Conservation (phyloP, 805 yeast species). For the Sungouiella blattae region DNA sequence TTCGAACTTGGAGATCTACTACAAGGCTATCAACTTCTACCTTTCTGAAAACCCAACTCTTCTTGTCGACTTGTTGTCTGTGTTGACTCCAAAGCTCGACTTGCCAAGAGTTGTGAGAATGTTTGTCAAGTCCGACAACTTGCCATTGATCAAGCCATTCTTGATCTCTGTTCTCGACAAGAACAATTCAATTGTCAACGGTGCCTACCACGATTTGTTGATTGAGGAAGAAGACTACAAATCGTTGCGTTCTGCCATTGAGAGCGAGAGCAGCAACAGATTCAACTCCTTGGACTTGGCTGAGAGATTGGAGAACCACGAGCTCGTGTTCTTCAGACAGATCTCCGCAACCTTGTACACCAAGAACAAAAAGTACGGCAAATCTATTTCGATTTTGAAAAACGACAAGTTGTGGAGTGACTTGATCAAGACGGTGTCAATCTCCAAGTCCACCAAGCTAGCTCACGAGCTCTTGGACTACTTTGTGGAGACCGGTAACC, state of each 20-base stretch:
- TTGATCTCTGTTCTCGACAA: slow-evolving; percentile 85
- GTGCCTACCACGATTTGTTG: slow-evolving; percentile 91
- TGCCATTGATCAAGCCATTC: slow-evolving; percentile 95
- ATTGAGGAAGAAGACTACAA: slow-evolving; percentile 96
- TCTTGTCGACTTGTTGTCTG: slow-evolving; percentile 80
- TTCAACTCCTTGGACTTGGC: slow-evolving; percentile 93
- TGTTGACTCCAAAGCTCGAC: slow-evolving; percentile 83
- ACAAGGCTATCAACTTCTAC: slow-evolving; percentile 95
- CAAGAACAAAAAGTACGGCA: slow-evolving; percentile 89
- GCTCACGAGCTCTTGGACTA: slow-evolving; percentile 86
- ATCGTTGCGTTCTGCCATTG: slow-evolving; percentile 82
- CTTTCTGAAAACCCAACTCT: slow-evolving; percentile 88
- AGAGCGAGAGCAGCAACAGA: slow-evolving; percentile 71
- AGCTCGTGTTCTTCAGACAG: slow-evolving; percentile 88
- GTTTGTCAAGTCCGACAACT: slow-evolving; percentile 91
- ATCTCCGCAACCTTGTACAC: slow-evolving; percentile 92
- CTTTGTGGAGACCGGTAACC: slow-evolving; percentile 95
- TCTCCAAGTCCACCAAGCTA: slow-evolving; percentile 72
- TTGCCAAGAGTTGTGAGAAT: slow-evolving; percentile 92
- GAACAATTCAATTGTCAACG: slow-evolving; percentile 87
- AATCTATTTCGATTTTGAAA: slow-evolving; percentile 84
- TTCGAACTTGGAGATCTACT: slow-evolving; percentile 92
- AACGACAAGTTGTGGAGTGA: slow-evolving; percentile 93
- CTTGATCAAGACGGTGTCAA: slow-evolving; percentile 87
- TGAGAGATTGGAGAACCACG: slow-evolving; percentile 87